Conservation (phyloP, 1,284 basidiomycete species). For the Mycosarcoma mackinlayi region DNA sequence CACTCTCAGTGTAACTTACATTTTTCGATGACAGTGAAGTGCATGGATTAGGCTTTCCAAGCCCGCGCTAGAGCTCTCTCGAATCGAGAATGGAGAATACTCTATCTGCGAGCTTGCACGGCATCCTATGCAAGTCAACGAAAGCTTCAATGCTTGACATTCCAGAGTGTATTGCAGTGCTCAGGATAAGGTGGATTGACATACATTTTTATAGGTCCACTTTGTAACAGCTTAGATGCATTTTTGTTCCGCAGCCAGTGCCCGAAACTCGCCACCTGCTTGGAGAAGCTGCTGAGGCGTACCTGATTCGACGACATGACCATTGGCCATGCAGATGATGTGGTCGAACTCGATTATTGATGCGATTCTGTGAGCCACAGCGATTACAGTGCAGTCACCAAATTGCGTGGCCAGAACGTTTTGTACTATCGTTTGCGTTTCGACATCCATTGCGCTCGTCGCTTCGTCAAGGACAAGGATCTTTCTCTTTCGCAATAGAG, state of each 20-base stretch:
- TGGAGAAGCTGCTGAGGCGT: constrained; percentile 41
- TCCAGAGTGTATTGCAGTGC: too few species aligned
- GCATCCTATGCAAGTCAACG: too few species aligned
- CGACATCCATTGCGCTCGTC: constrained; percentile 49
- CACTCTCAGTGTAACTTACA: too few species aligned
- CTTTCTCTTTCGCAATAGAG: constrained; percentile 72
- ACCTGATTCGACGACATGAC: constrained; percentile 75
- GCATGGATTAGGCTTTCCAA: too few species aligned
- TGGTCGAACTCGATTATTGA: constrained; percentile 81
- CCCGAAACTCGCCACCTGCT: constrained; percentile 47
- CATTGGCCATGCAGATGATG: constrained; percentile 80
- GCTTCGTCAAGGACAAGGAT: constrained; percentile 73
- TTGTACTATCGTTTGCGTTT: constrained; percentile 72
- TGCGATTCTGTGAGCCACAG: constrained; percentile 74
- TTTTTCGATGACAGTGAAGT: too few species aligned
- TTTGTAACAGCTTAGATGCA: too few species aligned
- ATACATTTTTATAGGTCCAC: too few species aligned
- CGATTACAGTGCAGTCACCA: constrained; percentile 54
- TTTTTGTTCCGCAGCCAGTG: constrained; percentile 55
- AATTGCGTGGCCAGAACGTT: constrained; percentile 70
- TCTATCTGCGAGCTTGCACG: too few species aligned
- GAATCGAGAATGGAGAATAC: too few species aligned
- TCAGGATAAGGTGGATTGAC: too few species aligned
- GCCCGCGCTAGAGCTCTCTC: too few species aligned
- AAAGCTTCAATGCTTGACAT: too few species aligned